Conservation (phyloP, 371 early-diverging fungal species). For the Mortierella sp. region DNA sequence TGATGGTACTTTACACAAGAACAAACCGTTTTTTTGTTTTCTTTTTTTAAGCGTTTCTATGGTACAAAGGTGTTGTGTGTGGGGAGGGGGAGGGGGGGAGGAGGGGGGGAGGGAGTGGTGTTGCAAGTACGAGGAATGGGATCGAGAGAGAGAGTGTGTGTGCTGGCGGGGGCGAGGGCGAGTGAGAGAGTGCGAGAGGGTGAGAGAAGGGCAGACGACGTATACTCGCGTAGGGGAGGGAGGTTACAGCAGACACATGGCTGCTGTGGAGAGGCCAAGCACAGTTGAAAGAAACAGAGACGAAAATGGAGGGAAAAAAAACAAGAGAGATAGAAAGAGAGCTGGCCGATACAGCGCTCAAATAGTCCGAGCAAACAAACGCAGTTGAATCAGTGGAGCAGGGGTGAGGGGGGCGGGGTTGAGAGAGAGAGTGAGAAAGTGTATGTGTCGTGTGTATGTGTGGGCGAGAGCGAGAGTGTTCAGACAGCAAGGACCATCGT, state of each 20-base stretch:
- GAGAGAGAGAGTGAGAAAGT: constrained; percentile 28
- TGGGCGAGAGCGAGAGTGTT: background rate
- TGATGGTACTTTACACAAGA: too few relatives aligned
- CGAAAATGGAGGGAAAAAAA: constrained; percentile 4
- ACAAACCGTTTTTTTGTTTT: too few relatives aligned
- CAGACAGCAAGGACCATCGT: too few relatives aligned
- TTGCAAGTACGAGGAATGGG: too few relatives aligned
- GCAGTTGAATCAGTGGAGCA: background rate
- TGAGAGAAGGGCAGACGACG: background rate
- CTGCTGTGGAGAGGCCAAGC: background rate
- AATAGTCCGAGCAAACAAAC: constrained; percentile 15
- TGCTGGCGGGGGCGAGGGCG: background rate
- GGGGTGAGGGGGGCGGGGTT: background rate
- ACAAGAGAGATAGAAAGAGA: background rate
- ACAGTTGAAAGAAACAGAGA: background rate
- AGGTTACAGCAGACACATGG: background rate
- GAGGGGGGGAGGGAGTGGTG: too few relatives aligned
- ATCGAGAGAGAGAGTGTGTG: too few relatives aligned
- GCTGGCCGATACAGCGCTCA: background rate
- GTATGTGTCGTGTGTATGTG: constrained; percentile 1
- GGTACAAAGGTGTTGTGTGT: too few relatives aligned
- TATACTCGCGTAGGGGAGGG: too few relatives aligned
- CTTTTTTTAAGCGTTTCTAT: too few relatives aligned
- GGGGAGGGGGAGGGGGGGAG: too few relatives aligned
- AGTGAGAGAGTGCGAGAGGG: constrained; percentile 8